Conservation (phyloP, 148 eudicot species). For the Persicaria tinctoria region DNA sequence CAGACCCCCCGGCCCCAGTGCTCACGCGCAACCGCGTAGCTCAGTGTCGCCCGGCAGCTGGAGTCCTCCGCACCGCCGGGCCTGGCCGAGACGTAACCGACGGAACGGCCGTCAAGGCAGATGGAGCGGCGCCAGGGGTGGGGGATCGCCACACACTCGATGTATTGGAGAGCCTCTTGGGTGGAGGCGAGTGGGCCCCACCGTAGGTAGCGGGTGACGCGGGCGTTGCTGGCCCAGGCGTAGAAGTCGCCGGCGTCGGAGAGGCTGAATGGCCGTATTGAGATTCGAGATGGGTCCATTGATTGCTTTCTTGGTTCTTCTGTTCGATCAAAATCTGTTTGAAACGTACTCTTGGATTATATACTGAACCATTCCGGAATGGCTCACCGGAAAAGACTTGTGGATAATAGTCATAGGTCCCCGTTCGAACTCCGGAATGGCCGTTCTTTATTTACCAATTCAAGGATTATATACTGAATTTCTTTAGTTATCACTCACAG, state of each 20-base stretch:
- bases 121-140: constrained; percentile 61
- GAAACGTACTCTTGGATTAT: too few relatives aligned
- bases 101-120: constrained; percentile 37
- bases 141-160: constrained; percentile 41
- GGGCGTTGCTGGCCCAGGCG: constrained; percentile 48
- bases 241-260: constrained; percentile 49
- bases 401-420: too few relatives aligned
- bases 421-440: too few relatives aligned
- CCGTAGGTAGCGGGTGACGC: constrained; percentile 34
- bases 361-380: too few relatives aligned
- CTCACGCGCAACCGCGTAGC: constrained; percentile 37
- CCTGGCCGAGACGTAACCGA: constrained; percentile 38
- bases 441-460: too few relatives aligned
- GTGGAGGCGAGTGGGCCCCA: constrained; percentile 35
- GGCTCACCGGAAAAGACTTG: too few relatives aligned
- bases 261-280: constrained; percentile 41
- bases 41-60: constrained; percentile 31
- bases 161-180: constrained; percentile 33
- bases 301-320: not conserved
- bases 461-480: too few relatives aligned
- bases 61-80: constrained; percentile 25
- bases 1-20: constrained; percentile 47
- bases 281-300: constrained; percentile 31
- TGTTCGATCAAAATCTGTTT: not conserved
- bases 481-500: too few relatives aligned